Evolutionary conservation across 2,329 filamentous ascomycete species (phyloP), one percentile per base, ranked within the genome.

Genomic region (Beauveria sp.): DNA sequence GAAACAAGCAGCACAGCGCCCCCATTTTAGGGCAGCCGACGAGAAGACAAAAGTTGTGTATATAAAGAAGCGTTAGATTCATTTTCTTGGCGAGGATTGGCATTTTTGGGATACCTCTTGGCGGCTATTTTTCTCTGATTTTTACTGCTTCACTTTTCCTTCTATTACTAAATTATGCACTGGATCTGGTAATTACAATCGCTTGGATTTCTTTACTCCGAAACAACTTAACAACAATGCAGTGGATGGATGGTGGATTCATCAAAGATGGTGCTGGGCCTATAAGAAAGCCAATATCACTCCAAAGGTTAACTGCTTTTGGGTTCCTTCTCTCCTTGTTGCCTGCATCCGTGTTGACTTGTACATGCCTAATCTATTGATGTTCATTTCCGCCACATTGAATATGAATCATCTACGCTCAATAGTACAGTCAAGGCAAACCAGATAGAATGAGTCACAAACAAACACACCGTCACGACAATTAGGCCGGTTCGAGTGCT

Each of bases 41-140:
- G 44, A 48, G 43, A 58, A 58, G 55, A 51, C 46, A 43, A 58
- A 58, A 43, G 55, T 58, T 51, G 55, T 41, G 20, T 51, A 41
- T 58, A 48, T 41, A 44, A 56, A 56, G 8, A 56, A 56, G 55
- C 55, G 55, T 50, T 58, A 58, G 46, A 58, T 34, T 41, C 28
- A 37, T 56, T 50, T 58, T 24, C 46, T 58, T 43, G 30, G 44
- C 46, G 46, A 58, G 55, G 22, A 41, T 43, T 50, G 55, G 30
- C 50, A 41, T 41, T 58, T 22, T 26, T 20, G 24, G 41, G 26
- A 34, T 55, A 34, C 26, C 37, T 16, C 5, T 6, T 40, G 51
- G 51, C 20, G 30, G 34, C n/a, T 30, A 4, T 37, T 8, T 47
- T 48, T 18, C 14, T 8, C 7, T 26, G 26, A 37, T 24, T 46